phyloP scores from a whole-genome alignment of 2,329 filamentous ascomycete genomes.

The Penicillium psychrosexuale region DNA sequence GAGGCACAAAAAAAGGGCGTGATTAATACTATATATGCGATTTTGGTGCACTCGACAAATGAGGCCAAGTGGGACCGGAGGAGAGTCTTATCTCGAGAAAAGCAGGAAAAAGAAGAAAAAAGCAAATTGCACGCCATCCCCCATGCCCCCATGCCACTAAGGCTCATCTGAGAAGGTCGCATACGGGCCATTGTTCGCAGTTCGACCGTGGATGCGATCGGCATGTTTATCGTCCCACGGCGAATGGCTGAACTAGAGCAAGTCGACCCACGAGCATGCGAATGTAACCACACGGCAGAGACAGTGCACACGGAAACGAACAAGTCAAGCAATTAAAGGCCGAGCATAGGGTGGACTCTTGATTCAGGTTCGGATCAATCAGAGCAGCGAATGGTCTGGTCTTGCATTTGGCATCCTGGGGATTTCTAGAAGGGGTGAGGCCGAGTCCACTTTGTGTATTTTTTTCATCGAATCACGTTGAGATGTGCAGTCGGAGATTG shows the following conservation, averaged over 20 bases:
- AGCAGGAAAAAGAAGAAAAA: conserved; percentile 6
- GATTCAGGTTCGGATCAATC: conserved; percentile 7
- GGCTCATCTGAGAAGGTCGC: conserved; percentile 11
- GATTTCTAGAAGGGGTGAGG: conserved; percentile 12
- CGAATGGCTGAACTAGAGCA: conserved; percentile 3
- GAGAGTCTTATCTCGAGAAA: not conserved
- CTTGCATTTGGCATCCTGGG: conserved; percentile 7
- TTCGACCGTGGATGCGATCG: conserved; percentile 24
- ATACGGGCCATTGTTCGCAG: conserved; percentile 18
- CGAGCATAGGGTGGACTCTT: not conserved
- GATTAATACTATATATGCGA: conserved; percentile 26
- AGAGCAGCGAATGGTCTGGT: not conserved
- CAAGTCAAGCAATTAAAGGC: not conserved
- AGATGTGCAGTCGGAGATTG: conserved; percentile 10
- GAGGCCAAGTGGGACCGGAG: conserved; percentile 18
- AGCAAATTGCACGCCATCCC: not conserved
- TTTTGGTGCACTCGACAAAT: conserved; percentile 19
- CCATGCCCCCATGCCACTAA: not conserved
- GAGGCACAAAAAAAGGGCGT: not conserved
- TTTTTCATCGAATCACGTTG: conserved; percentile 9
- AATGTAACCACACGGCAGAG: conserved; percentile 29
- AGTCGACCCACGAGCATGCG: conserved; percentile 26
- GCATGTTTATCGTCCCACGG: conserved; percentile 10
- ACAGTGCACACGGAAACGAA: conserved; percentile 7
- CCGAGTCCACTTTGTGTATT: conserved; percentile 12